Base-by-base conservation (phyloP, 768 basidiomycete species). In the Tephrocybe sp. region DNA sequence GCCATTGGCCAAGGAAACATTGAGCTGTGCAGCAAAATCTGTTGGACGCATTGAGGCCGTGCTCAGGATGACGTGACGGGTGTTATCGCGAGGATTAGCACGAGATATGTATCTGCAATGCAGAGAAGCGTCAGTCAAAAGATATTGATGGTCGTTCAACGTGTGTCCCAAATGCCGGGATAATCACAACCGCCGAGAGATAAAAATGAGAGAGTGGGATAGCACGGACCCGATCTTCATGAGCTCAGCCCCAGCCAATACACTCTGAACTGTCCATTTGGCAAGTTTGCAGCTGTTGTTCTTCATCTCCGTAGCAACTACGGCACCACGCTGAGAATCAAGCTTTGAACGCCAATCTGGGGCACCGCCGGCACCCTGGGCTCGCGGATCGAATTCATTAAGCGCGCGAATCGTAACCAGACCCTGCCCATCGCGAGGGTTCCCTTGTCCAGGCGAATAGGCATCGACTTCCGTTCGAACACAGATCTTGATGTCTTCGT, bases 281-380 rank as follows among this genome's bases (percentile, higher is more conserved):
- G 95, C 94, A 24, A 99, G 80, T 69, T 99, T 99, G 73, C 87
- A 94, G 60, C 87, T 91, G 73, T 99, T 99, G 71, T 99, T 99
- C 76, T 98, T 99, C 97, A 98, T 98, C 77, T 99, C 97, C 21
- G 92, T 95, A 28, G 97, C 93, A 52, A 98, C 94, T 35, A 99
- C 96, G 2, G 97, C 97, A 54, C 97, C 97, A 37, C 94, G 84
- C 69, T 98, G 94, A 4, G 89, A 86, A 69, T 99, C 97, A 35
- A 99, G 74, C 70, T 96, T 96, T n/a, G 89, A 82, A 27, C 95
- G 83, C 97, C 97, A 99, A 68, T 99, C 97, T n/a, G 94, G 91
- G 15, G 96, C 94, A 41, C 94, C 93, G 22, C 94, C 96, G 1
- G 90, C 86, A 19, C 96, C 95, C 56, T 84, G 83, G 2, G 93